Evolutionary conservation across 306 rosid species (phyloP).

Genomic region (Glycine latifolia): DNA sequence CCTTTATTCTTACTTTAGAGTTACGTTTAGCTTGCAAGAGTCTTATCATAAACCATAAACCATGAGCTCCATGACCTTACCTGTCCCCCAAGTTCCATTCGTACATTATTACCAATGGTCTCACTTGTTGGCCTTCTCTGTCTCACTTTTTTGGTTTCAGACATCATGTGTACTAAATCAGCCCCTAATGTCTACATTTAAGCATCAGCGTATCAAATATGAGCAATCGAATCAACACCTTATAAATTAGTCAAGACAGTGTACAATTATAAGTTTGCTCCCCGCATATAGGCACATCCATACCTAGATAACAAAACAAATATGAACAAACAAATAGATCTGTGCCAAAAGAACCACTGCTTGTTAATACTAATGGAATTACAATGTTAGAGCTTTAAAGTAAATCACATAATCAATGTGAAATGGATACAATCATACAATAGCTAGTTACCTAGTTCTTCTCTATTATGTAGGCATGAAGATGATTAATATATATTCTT

Average conservation of each 20-base stretch:
- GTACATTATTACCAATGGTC: conserved; percentile 48
- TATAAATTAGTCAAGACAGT: conserved; percentile 1
- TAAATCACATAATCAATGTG: conserved; percentile 39
- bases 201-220: conserved; percentile 33
- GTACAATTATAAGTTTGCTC: conserved; percentile 20
- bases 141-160: conserved; percentile 27
- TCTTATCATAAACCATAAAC: conserved; percentile 8
- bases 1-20: not conserved
- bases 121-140: conserved; percentile 38
- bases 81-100: conserved; percentile 39
- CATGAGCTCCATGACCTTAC: conserved; percentile 44
- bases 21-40: not conserved
- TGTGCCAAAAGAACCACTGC: not conserved
- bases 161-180: conserved; percentile 36
- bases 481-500: conserved; percentile 39
- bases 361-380: conserved; percentile 23
- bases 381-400: conserved; percentile 21
- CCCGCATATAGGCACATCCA: conserved; percentile 27
- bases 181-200: conserved; percentile 40
- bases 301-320: conserved; percentile 9
- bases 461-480: conserved; percentile 19
- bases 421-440: conserved; percentile 4
- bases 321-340: conserved; percentile 12
- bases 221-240: conserved; percentile 22
- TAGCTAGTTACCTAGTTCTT: conserved; percentile 9